Evolutionary conservation across 345 rosid species (phyloP).

Genomic region (Hibiscus syriacus): DNA sequence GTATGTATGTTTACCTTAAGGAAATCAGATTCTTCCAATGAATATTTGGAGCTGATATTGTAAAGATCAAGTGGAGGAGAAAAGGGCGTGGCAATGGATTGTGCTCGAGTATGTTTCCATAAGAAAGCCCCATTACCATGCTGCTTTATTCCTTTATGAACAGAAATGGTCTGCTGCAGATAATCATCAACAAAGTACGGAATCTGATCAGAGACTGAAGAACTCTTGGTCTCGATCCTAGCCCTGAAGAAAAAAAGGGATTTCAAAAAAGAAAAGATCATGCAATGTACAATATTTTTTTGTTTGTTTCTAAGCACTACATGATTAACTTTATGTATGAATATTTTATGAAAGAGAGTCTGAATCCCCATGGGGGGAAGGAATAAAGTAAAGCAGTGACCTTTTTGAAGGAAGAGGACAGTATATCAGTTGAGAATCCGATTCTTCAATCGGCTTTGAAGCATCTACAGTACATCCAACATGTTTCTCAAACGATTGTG

Average conservation of each 20-base stretch:
- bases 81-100: slow-evolving; percentile 15
- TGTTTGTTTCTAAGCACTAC: slow-evolving; percentile 19
- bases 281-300: slow-evolving; percentile 15
- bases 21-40: slow-evolving; percentile 27
- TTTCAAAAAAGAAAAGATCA: background rate
- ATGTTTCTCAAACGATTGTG: slow-evolving; percentile 31
- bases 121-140: slow-evolving; percentile 34
- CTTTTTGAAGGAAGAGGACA: slow-evolving; percentile 30
- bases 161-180: slow-evolving; percentile 27
- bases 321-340: slow-evolving; percentile 5
- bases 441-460: slow-evolving; percentile 29
- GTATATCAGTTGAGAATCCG: slow-evolving; percentile 33
- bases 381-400: slow-evolving; percentile 18
- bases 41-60: slow-evolving; percentile 15
- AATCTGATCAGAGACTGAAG: slow-evolving; percentile 37
- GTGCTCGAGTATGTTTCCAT: slow-evolving; percentile 24
- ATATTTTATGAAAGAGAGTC: background rate
- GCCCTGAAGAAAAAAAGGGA: slow-evolving; percentile 16
- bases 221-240: slow-evolving; percentile 41
- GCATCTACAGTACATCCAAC: slow-evolving; percentile 26
- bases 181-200: slow-evolving; percentile 36
- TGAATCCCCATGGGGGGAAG: slow-evolving; percentile 10
- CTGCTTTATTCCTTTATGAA: slow-evolving; percentile 25
- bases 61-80: slow-evolving; percentile 20
- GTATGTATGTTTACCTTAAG: no score